A percentile compares a stretch with the other conserved stretches of the same genome.
phyloP scores from a whole-genome alignment of 345 rosid species.

The Xanthoceras sorbifolium region DNA sequence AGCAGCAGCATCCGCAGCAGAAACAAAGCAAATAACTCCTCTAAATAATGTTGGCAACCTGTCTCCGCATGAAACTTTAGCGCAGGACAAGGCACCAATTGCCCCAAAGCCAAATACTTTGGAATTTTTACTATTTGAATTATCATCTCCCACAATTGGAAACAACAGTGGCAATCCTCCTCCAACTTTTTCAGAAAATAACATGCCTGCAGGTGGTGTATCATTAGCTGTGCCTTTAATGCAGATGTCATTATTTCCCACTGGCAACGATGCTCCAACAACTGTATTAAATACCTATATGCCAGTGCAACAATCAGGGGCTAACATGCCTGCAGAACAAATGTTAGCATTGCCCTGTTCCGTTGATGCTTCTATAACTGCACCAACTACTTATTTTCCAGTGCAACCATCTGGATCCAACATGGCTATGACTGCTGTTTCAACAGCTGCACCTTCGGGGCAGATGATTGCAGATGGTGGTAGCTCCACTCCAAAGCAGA shows the following conservation, averaged over 20 bases:
- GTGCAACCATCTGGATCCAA: slow-evolving; percentile 24
- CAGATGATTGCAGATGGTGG: slow-evolving; percentile 27
- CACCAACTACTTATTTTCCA: neutral
- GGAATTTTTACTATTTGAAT: slow-evolving; percentile 61
- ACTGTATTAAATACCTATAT: slow-evolving; percentile 30
- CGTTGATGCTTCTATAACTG: slow-evolving; percentile 20
- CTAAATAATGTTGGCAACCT: slow-evolving; percentile 28
- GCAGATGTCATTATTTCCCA: slow-evolving; percentile 19
- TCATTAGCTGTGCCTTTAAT: slow-evolving; percentile 19
- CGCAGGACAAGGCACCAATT: slow-evolving; percentile 29
- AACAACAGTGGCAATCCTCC: slow-evolving; percentile 22
- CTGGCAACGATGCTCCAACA: slow-evolving; percentile 17
- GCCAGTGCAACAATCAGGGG: slow-evolving; percentile 19
- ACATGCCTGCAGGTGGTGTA: slow-evolving; percentile 9
- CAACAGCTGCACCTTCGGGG: slow-evolving; percentile 19
- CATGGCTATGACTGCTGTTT: slow-evolving; percentile 9
- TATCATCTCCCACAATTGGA: slow-evolving; percentile 34
- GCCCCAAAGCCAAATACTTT: slow-evolving; percentile 49
- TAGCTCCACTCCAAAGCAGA: slow-evolving; percentile 24
- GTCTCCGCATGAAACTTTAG: slow-evolving; percentile 31
- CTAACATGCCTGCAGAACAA: neutral
- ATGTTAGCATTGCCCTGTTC: neutral
- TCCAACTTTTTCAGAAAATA: slow-evolving; percentile 24
- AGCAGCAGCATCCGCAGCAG: slow-evolving; percentile 15
- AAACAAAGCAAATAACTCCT: slow-evolving; percentile 26